Percentiles rank a stretch among this genome's conserved stretches.
Conservation (phyloP, 139 green algal genomes). For the Micractinium sp. region DNA sequence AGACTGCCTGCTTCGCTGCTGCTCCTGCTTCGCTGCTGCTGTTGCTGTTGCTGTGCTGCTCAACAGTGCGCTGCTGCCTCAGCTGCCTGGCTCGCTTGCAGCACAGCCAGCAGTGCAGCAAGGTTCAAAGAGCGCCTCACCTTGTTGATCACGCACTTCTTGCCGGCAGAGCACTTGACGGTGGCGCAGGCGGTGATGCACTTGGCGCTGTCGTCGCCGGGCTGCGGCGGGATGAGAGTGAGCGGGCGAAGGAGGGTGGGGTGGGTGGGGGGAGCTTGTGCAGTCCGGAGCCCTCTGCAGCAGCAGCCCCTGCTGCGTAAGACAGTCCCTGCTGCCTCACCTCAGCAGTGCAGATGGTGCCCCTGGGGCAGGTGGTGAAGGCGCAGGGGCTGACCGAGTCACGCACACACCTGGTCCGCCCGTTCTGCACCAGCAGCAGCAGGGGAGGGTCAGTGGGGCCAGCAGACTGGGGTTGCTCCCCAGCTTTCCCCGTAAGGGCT, state of each 20-base stretch:
- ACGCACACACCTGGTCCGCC: background rate
- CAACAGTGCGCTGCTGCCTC: too few species aligned
- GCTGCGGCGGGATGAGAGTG: background rate
- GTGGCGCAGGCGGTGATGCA: slow-evolving; percentile 5
- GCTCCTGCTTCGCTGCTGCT: too few species aligned
- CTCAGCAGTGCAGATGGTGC: slow-evolving; percentile 5
- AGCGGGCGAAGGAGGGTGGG: background rate
- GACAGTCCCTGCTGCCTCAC: too few species aligned
- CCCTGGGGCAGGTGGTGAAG: background rate
- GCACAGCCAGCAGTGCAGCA: too few species aligned
- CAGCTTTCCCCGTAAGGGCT: too few species aligned
- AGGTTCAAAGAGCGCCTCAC: background rate
- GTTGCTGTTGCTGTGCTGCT: too few species aligned
- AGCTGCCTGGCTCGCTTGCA: too few species aligned
- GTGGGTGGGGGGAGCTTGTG: too few species aligned
- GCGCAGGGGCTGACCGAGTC: background rate
- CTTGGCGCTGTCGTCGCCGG: background rate
- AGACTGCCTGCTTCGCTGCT: too few species aligned
- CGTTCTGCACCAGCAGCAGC: background rate
- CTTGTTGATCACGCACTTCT: background rate
- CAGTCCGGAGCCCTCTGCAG: too few species aligned
- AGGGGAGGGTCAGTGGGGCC: background rate
- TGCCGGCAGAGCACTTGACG: background rate
- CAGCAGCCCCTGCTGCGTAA: too few species aligned
- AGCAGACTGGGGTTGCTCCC: too few species aligned